These are phyloP conservation scores for Colletotrichum ledebouriae DNA, from an alignment of 2,329 filamentous ascomycete genomes.

Conservation along the genomic window DNA sequence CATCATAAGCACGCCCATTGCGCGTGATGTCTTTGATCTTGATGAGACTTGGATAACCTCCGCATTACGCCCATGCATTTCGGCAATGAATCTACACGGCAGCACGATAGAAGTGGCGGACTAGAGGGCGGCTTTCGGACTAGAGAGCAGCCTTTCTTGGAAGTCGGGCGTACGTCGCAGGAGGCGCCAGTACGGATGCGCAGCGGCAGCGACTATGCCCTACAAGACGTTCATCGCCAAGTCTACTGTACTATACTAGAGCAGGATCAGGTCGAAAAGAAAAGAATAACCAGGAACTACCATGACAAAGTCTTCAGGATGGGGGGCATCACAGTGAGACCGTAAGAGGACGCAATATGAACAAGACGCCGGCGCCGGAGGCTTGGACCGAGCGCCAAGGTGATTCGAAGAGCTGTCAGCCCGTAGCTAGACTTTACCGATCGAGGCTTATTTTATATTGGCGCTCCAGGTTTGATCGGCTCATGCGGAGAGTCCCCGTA, in stretches of 20 bases:
- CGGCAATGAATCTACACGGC: background rate
- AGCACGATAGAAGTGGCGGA: background rate
- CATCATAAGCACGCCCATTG: background rate
- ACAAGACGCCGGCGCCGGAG: background rate
- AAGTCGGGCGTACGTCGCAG: slow-evolving; percentile 8
- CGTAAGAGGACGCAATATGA: slow-evolving; percentile 16
- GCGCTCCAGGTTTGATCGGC: too few species aligned
- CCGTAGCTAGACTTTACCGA: background rate
- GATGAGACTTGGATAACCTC: too few species aligned
- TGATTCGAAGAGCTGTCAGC: background rate
- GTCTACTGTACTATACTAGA: background rate
- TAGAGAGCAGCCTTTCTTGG: slow-evolving; percentile 2
- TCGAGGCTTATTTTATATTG: slow-evolving; percentile 25
- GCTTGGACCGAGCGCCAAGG: slow-evolving; percentile 2
- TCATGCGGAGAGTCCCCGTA: too few species aligned
- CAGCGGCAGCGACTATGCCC: too few species aligned
- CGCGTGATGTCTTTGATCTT: background rate
- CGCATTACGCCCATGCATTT: too few species aligned
- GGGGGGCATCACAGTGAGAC: background rate
- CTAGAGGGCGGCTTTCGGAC: background rate
- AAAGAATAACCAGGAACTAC: background rate
- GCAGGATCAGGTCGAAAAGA: background rate
- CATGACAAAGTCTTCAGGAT: background rate
- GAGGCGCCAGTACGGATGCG: too few species aligned
- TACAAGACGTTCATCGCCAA: background rate